These are phyloP conservation scores for Guadua angustifolia DNA, from an alignment of 176 grass and related monocot genomes.

Conservation along the genomic window DNA sequence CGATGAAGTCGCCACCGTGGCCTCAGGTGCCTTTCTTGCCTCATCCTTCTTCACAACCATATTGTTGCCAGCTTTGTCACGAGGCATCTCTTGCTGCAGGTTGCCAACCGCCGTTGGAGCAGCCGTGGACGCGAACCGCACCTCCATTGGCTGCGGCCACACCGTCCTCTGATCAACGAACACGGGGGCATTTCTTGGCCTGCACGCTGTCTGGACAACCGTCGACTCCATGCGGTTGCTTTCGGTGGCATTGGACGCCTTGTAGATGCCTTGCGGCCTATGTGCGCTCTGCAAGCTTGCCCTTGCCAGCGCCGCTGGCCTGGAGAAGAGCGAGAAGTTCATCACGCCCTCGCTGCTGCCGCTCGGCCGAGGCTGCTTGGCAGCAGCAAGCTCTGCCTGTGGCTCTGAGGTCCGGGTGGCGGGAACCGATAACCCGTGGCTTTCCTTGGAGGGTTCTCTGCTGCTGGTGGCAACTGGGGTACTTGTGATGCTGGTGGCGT, in stretches of 20 bases:
- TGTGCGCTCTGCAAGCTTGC: slow-evolving; percentile 51
- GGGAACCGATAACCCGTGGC: slow-evolving; percentile 23
- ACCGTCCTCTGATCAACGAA: slow-evolving; percentile 29
- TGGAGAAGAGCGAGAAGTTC: slow-evolving; percentile 64
- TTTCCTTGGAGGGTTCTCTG: slow-evolving; percentile 42
- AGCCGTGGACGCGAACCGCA: slow-evolving; percentile 32
- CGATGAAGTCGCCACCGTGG: slow-evolving; percentile 29
- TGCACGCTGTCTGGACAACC: slow-evolving; percentile 33
- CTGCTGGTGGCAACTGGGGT: not conserved
- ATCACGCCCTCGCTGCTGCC: slow-evolving; percentile 39
- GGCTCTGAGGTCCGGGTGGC: slow-evolving; percentile 25
- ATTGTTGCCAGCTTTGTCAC: slow-evolving; percentile 3
- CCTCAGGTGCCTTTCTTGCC: slow-evolving; percentile 37
- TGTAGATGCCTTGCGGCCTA: slow-evolving; percentile 53
- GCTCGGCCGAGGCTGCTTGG: slow-evolving; percentile 39
- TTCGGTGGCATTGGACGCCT: slow-evolving; percentile 39
- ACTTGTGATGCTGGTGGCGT: slow-evolving; percentile 34
- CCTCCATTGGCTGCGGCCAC: slow-evolving; percentile 39
- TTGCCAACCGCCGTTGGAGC: slow-evolving; percentile 10
- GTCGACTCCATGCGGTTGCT: slow-evolving; percentile 48
- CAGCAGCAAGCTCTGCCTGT: slow-evolving; percentile 19
- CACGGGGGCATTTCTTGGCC: not conserved
- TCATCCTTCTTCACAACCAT: slow-evolving; percentile 32
- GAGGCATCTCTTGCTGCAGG: slow-evolving; percentile 37
- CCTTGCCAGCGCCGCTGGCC: slow-evolving; percentile 51